Evolutionary conservation across 352 stramenopile genomes (phyloP).

Genomic region (Pythium volutum): DNA sequence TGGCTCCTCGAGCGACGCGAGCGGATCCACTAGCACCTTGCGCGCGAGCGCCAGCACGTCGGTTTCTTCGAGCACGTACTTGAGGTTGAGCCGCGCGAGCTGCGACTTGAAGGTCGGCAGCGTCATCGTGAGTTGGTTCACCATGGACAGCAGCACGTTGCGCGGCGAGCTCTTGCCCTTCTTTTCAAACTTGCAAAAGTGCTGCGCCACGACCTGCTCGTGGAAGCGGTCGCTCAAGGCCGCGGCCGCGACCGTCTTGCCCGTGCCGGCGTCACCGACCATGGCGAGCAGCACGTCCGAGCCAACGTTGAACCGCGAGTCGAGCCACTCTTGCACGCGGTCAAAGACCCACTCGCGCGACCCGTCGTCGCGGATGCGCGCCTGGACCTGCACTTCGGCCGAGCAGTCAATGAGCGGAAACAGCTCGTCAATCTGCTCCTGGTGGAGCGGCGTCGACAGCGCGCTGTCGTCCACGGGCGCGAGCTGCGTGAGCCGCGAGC

Average conservation of each 20-base stretch:
- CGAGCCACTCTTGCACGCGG: constrained; percentile 73
- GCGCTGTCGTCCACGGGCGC: constrained; percentile 63
- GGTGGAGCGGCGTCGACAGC: constrained; percentile 58
- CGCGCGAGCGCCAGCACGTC: constrained; percentile 59
- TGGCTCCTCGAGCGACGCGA: constrained; percentile 64
- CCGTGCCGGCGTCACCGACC: constrained; percentile 63
- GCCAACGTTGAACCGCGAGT: constrained; percentile 64
- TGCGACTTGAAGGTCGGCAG: constrained; percentile 78
- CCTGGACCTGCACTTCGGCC: constrained; percentile 41
- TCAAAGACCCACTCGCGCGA: constrained; percentile 65
- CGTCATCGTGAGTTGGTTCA: constrained; percentile 71
- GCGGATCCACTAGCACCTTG: constrained; percentile 76
- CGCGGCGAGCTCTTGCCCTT: constrained; percentile 69
- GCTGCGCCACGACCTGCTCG: constrained; percentile 52
- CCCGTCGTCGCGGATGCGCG: constrained; percentile 38
- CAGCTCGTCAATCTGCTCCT: constrained; percentile 78
- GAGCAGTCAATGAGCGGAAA: constrained; percentile 76
- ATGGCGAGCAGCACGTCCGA: constrained; percentile 56
- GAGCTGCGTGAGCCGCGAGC: constrained; percentile 51
- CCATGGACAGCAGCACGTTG: constrained; percentile 76
- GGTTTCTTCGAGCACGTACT: constrained; percentile 77
- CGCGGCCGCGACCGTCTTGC: constrained; percentile 66
- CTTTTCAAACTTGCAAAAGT: constrained; percentile 77
- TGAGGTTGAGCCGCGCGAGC: constrained; percentile 74
- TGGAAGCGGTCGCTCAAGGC: constrained; percentile 52